A percentile compares a stretch with the other conserved stretches of the same genome.
Evolutionary conservation across 1,139 yeast genomes (phyloP).

Genomic region (Geotrichum aggregatum): DNA sequence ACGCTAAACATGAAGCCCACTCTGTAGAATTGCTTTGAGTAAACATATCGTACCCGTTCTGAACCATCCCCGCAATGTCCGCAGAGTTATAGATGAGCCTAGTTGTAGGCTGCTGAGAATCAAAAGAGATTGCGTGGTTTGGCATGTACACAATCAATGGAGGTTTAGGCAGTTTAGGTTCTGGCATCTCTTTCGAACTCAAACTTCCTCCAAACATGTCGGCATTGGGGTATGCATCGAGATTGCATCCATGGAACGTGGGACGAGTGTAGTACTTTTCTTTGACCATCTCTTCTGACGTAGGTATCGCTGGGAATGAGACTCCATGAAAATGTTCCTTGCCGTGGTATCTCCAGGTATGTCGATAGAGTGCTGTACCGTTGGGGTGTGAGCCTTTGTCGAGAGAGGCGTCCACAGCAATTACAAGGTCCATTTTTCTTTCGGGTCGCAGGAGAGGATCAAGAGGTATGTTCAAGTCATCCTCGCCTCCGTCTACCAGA

Average conservation of each 20-base stretch:
- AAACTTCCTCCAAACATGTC: constrained; percentile 25
- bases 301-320: constrained; percentile 73
- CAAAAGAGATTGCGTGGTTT: constrained; percentile 47
- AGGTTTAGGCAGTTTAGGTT: constrained; percentile 29
- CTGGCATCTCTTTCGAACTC: constrained; percentile 7
- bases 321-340: constrained; percentile 52
- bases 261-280: constrained; percentile 44
- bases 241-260: constrained; percentile 72
- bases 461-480: constrained; percentile 70
- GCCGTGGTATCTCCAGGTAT: constrained; percentile 26
- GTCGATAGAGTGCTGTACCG: constrained; percentile 26
- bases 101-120: constrained; percentile 48
- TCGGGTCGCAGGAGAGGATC: constrained; percentile 67
- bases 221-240: constrained; percentile 54
- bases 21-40: constrained; percentile 47
- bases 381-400: constrained; percentile 27
- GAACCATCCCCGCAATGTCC: constrained; percentile 47
- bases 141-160: constrained; percentile 56
- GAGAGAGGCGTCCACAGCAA: constrained; percentile 57
- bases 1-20: constrained; percentile 72
- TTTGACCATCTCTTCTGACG: constrained; percentile 50
- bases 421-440: constrained; percentile 65
- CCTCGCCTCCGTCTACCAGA: constrained; percentile 86
- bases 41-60: constrained; percentile 53
- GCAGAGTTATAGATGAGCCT: constrained; percentile 43